Evolutionary conservation across 1,284 basidiomycete genomes (phyloP).

Genomic region (Sphaerobolus stellatus): DNA sequence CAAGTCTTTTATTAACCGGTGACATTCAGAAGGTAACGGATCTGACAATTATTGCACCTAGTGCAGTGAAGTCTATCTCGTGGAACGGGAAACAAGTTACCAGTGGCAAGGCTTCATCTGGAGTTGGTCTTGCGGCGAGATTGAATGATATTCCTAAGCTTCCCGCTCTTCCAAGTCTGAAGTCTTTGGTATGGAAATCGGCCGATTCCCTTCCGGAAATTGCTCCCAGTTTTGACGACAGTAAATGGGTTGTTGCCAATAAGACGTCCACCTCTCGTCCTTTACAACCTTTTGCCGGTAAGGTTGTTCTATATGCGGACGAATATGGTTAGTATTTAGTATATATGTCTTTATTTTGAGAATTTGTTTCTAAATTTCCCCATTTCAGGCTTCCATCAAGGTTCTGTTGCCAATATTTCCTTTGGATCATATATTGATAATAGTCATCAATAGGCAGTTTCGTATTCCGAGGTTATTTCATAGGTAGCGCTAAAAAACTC

Average conservation of each 20-base stretch:
- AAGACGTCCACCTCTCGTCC: constrained; percentile 44
- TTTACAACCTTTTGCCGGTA: constrained; percentile 37
- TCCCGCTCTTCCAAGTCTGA: no score
- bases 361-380: no score
- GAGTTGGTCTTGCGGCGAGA: no score
- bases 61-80: constrained; percentile 48
- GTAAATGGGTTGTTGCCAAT: no score
- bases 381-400: no score
- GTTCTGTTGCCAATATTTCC: no score
- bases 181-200: no score
- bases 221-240: no score
- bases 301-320: constrained; percentile 40
- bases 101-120: constrained; percentile 30
- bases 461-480: constrained; percentile 46
- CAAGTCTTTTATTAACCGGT: constrained; percentile 42
- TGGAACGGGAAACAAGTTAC: constrained; percentile 81
- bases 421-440: no score
- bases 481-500: constrained; percentile 39
- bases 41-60: constrained; percentile 54
- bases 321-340: constrained; percentile 38
- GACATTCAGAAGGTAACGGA: constrained; percentile 46
- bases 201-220: no score
- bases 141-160: no score
- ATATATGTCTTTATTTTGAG: background rate
- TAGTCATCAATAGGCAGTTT: constrained; percentile 21